These are phyloP conservation scores for Coprinopsis strossmayeri DNA, from an alignment of 768 basidiomycete species.

Conservation along the genomic window DNA sequence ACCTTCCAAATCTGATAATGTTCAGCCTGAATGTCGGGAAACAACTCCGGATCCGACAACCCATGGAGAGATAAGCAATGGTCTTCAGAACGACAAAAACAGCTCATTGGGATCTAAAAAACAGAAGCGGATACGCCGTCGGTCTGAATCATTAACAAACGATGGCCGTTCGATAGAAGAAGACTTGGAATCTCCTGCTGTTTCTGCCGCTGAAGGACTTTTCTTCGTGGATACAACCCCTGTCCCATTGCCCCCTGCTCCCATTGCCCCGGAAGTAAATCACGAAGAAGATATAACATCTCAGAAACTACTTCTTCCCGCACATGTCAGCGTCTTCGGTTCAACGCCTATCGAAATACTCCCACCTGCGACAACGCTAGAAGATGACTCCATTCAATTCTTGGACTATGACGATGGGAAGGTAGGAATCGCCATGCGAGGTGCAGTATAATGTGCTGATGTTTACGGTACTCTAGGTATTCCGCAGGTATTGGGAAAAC, in stretches of 20 bases:
- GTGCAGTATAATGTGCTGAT: not conserved
- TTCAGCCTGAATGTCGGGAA: too few relatives aligned
- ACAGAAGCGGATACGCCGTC: slow-evolving; percentile 8
- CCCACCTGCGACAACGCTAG: slow-evolving; percentile 29
- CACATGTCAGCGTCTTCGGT: slow-evolving; percentile 60
- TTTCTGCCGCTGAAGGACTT: slow-evolving; percentile 15
- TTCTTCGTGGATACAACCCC: slow-evolving; percentile 50
- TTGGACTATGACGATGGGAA: slow-evolving; percentile 65
- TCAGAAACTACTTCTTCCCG: slow-evolving; percentile 49
- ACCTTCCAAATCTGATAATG: too few relatives aligned
- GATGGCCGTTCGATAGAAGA: not conserved
- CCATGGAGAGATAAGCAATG: too few relatives aligned
- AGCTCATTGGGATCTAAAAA: slow-evolving; percentile 11
- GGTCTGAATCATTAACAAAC: slow-evolving; percentile 5
- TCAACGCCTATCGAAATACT: slow-evolving; percentile 41
- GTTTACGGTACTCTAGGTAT: slow-evolving; percentile 29
- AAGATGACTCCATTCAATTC: slow-evolving; percentile 69
- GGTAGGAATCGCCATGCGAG: slow-evolving; percentile 28
- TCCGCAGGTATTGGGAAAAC: slow-evolving; percentile 62
- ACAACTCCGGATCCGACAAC: too few relatives aligned
- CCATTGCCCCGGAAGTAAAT: slow-evolving; percentile 7
- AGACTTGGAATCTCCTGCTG: not conserved
- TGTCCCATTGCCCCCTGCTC: slow-evolving; percentile 19
- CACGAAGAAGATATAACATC: not conserved
- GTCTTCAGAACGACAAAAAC: too few relatives aligned